Evolutionary conservation across 345 rosid genomes (phyloP).

Genomic region (Gossypium stocksii): DNA sequence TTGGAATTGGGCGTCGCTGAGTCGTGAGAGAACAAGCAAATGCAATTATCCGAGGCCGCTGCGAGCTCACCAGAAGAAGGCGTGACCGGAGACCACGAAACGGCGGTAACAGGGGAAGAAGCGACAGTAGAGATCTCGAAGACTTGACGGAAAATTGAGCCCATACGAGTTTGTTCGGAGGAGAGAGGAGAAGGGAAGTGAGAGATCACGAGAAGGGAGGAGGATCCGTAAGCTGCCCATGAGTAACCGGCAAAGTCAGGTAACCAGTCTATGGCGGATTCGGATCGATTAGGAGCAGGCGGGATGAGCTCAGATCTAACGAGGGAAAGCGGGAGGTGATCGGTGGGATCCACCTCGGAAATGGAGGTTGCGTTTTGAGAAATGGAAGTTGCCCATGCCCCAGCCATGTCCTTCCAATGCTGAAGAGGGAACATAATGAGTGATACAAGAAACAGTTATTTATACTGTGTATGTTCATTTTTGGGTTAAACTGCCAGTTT

Average conservation of each 20-base stretch:
- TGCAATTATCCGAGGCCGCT: conserved; percentile 54
- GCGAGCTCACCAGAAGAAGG: conserved; percentile 83
- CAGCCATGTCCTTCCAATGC: neutral
- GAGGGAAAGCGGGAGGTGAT: conserved; percentile 12
- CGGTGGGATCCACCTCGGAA: conserved; percentile 4
- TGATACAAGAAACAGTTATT: neutral
- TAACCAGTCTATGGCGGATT: conserved; percentile 73
- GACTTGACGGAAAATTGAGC: conserved; percentile 72
- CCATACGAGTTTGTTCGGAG: conserved; percentile 46
- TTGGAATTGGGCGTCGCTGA: conserved; percentile 25
- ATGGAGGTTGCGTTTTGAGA: neutral
- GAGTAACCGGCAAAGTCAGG: conserved; percentile 82
- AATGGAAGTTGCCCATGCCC: neutral
- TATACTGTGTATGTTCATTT: neutral
- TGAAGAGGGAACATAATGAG: neutral
- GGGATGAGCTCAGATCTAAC: conserved; percentile 61
- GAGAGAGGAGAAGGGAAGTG: conserved; percentile 88
- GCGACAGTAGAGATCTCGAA: conserved; percentile 51
- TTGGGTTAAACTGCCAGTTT: no score
- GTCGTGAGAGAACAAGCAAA: conserved; percentile 49
- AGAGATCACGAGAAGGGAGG: conserved; percentile 77
- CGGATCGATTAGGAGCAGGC: conserved; percentile 60
- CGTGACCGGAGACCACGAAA: conserved; percentile 69
- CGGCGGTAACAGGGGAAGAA: conserved; percentile 49
- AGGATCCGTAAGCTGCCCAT: conserved; percentile 93